Evolutionary conservation across 306 rosid genomes (phyloP).

Genomic region (Alnus glutinosa): DNA sequence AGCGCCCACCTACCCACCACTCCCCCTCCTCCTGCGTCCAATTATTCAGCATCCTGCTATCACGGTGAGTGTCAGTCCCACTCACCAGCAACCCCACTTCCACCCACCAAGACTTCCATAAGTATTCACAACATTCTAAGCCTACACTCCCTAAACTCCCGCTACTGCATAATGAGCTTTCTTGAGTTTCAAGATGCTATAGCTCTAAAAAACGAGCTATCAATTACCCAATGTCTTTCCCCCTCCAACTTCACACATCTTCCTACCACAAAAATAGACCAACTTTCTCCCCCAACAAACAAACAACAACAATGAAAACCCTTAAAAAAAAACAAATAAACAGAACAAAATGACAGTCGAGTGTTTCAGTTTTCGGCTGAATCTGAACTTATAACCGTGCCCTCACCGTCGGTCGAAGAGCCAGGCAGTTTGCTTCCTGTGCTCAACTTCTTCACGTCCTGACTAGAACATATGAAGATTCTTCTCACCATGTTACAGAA

Average conservation of each 20-base stretch:
- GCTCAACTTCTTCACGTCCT: slow-evolving; percentile 78
- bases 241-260: slow-evolving; percentile 37
- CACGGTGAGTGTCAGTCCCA: background rate
- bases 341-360: slow-evolving; percentile 7
- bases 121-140: slow-evolving; percentile 40
- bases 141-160: slow-evolving; percentile 30
- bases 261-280: slow-evolving; percentile 40
- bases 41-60: background rate
- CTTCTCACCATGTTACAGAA: slow-evolving; percentile 87
- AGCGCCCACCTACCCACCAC: background rate
- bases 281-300: slow-evolving; percentile 46
- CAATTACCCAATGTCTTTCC: slow-evolving; percentile 47
- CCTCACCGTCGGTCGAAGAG: slow-evolving; percentile 69
- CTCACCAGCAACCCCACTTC: slow-evolving; percentile 9
- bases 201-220: slow-evolving; percentile 60
- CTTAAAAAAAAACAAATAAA: background rate
- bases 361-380: slow-evolving; percentile 55
- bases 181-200: slow-evolving; percentile 9
- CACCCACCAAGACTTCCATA: slow-evolving; percentile 7
- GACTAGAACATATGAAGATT: slow-evolving; percentile 81
- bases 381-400: slow-evolving; percentile 56
- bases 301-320: slow-evolving; percentile 26
- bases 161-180: slow-evolving; percentile 25
- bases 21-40: background rate
- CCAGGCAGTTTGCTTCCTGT: slow-evolving; percentile 55